Evolutionary conservation across 2,329 filamentous ascomycete species (phyloP).

Genomic region (Teratosphaeria zuluensis): DNA sequence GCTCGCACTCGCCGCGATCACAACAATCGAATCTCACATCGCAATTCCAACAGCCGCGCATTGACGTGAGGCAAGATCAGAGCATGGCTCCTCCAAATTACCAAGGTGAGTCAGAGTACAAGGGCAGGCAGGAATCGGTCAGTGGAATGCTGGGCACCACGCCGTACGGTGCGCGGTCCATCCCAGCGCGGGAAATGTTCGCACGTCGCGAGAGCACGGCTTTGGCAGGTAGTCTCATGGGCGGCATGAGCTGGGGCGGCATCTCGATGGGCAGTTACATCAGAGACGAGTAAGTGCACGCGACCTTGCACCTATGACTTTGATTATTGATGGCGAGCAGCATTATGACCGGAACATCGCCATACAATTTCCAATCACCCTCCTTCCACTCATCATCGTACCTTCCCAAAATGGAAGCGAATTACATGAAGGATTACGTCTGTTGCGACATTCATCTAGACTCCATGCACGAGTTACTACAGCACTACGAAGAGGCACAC

Average conservation of each 20-base stretch:
- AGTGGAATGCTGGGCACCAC: slow-evolving; percentile 36
- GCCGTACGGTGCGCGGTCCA: slow-evolving; percentile 51
- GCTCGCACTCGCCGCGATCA: slow-evolving; percentile 49
- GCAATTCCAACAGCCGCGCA: slow-evolving; percentile 43
- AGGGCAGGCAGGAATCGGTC: slow-evolving; percentile 46
- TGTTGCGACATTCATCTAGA: slow-evolving; percentile 87
- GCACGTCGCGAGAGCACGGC: slow-evolving; percentile 47
- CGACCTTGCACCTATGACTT: background rate
- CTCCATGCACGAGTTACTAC: slow-evolving; percentile 85
- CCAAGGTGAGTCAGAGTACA: slow-evolving; percentile 1
- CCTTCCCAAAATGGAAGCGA: slow-evolving; percentile 88
- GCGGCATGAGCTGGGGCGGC: slow-evolving; percentile 94
- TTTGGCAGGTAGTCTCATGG: slow-evolving; percentile 48
- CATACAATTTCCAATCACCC: slow-evolving; percentile 75
- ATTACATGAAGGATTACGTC: slow-evolving; percentile 94
- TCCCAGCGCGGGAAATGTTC: slow-evolving; percentile 46
- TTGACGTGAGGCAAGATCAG: slow-evolving; percentile 29
- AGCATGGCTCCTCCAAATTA: slow-evolving; percentile 4
- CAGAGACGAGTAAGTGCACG: slow-evolving; percentile 78
- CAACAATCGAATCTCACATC: slow-evolving; percentile 56
- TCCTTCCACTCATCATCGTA: slow-evolving; percentile 96
- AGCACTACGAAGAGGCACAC: slow-evolving; percentile 94
- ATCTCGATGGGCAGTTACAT: slow-evolving; percentile 96
- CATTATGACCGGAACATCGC: slow-evolving; percentile 93
- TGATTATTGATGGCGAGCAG: slow-evolving; percentile 49